Base-by-base conservation (phyloP, 1,139 yeast genomes). In the Yamadazyma aaseri region DNA sequence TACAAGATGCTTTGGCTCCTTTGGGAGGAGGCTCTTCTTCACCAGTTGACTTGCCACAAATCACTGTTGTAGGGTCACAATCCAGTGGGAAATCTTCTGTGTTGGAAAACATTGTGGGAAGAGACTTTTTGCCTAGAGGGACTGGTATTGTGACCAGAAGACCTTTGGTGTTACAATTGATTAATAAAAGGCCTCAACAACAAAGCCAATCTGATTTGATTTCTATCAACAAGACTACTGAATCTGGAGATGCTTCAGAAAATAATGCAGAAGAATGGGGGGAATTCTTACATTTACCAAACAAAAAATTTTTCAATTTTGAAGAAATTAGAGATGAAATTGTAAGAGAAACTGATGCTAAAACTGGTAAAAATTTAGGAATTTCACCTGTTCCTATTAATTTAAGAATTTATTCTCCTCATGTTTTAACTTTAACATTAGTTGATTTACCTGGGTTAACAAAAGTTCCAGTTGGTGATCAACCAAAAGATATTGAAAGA, bases 381-480 rank as follows among this genome's bases (percentile, higher is more conserved):
- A 92, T 92, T 42, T 86, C 96, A 2, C 76, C 97, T 1, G 80
- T 80, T 14, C 98, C 98, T 38, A 92, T 92, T 58, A 92, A 92
- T 61, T 73, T 92, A 58, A 77, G 97, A 63, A 89, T 92, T 47
- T 90, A 85, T 60, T 90, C 97, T 17, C 98, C 99, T 10, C 92
- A 90, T 56, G 98, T 92, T 33, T 73, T 92, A 54, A 92, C 97
- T 10, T 76, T 92, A 60, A 94, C 99, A 3, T 76, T 92, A 54
- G 98, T 92, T 28, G 99, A 92, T 71, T 74, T 92, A 51, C 99
- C 99, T 10, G 99, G 99, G 42, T 75, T 94, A 55, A 92, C 99
- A 20, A 92, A 92, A 62, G 98, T 94, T 26, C 98, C 99, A n/a
- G 97, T 92, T 32, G 99, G 99, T 31, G 98, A 92, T 60, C 99